Evolutionary conservation across 192 early-diverging fungal species (phyloP).

Genomic region (Dissophora ornata): DNA sequence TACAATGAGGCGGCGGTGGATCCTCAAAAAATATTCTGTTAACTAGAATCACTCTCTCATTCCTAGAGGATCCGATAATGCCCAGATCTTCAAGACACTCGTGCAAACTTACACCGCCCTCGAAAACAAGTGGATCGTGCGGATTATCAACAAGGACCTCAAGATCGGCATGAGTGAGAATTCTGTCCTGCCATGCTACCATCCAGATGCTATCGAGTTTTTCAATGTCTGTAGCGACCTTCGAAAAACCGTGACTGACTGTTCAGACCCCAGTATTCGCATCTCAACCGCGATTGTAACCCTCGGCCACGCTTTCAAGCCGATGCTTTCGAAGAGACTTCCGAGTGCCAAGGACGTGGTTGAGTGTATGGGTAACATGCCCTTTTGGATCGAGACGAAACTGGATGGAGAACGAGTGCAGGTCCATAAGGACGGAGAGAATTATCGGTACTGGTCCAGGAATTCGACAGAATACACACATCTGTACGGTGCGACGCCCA

Average conservation of each 20-base stretch:
- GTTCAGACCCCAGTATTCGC: constrained; percentile 61
- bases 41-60: not conserved
- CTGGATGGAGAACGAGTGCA: constrained; percentile 84
- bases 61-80: constrained; percentile 56
- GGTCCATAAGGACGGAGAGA: constrained; percentile 67
- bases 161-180: constrained; percentile 80
- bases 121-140: constrained; percentile 82
- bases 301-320: constrained; percentile 73
- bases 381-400: constrained; percentile 87
- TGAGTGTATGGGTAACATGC: constrained; percentile 55
- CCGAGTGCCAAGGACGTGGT: constrained; percentile 58
- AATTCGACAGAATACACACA: constrained; percentile 78
- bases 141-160: constrained; percentile 82
- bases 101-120: constrained; percentile 67
- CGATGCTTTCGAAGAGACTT: constrained; percentile 71
- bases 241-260: constrained; percentile 63
- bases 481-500: constrained; percentile 69
- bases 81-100: constrained; percentile 62
- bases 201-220: constrained; percentile 74
- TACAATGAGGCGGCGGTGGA: no score
- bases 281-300: constrained; percentile 57
- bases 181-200: constrained; percentile 72
- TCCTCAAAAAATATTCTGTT: not conserved
- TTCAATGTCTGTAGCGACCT: constrained; percentile 78
- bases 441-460: constrained; percentile 67